Evolutionary conservation across 805 yeast species (phyloP).

Genomic region (Pichia kluyveri): DNA sequence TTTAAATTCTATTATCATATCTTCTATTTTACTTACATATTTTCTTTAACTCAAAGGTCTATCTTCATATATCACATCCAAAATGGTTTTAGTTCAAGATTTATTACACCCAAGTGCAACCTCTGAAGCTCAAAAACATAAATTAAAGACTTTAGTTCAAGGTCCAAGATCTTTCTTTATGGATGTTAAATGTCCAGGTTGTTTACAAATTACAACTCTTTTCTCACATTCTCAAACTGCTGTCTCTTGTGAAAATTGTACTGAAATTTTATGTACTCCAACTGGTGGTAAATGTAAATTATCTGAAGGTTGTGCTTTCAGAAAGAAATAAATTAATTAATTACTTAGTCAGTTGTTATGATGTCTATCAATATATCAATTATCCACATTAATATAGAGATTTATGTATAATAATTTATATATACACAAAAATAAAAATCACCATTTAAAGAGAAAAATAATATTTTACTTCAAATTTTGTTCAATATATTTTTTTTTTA

Average conservation of each 20-base stretch:
- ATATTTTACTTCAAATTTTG: too few relatives aligned
- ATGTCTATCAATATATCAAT: too few relatives aligned
- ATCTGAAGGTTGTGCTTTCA: slow-evolving; percentile 99
- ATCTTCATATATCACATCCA: neutral
- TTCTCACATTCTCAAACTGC: slow-evolving; percentile 99
- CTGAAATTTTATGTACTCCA: slow-evolving; percentile 97
- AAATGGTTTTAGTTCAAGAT: slow-evolving; percentile 94
- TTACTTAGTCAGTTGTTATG: too few relatives aligned
- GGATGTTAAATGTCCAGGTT: slow-evolving; percentile 99
- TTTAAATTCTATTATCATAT: too few relatives aligned
- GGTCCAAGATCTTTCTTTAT: slow-evolving; percentile 98
- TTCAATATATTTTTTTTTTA: neutral
- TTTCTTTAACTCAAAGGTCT: neutral
- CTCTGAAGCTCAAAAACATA: slow-evolving; percentile 94
- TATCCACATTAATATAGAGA: slow-evolving; percentile 40
- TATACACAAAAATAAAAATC: too few relatives aligned
- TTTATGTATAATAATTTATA: neutral
- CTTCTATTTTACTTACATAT: too few relatives aligned
- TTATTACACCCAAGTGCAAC: slow-evolving; percentile 97
- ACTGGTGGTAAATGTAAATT: slow-evolving; percentile 99
- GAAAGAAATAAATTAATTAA: slow-evolving; percentile 52
- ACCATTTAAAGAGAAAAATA: too few relatives aligned
- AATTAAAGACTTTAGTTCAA: slow-evolving; percentile 95
- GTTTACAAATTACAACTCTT: slow-evolving; percentile 97
- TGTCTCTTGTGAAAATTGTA: slow-evolving; percentile 97